Base-by-base conservation (phyloP, 2,329 filamentous ascomycete species). In the Zopfia rhizophila region DNA sequence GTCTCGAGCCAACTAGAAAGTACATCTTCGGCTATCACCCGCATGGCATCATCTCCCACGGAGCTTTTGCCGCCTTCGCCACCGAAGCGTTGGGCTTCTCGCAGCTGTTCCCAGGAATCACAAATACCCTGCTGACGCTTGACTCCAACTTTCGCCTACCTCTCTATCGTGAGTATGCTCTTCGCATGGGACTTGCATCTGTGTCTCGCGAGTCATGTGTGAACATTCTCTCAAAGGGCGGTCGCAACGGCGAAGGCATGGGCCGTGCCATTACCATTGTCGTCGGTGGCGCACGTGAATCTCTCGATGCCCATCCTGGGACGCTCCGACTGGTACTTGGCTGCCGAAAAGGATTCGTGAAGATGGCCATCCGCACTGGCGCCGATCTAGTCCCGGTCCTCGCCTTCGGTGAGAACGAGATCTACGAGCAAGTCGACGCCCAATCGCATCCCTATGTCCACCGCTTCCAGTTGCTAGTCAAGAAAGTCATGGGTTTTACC, bases 11-110 rank as follows among this genome's bases (percentile, higher is more conserved):
- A 0, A 91, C 88, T 1, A 82, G 91, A 53, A 96, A 96, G 73
- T 99, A 97, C 75, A 91, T 99, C 53, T 91, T 99, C 62, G 93
- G 93, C 31, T 97, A 97, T 71, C 94, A 97, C 63, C 94, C 94
- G 0, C 94, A 99, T 67, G 93, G 94, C 17, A 97, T 99, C 71
- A 97, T 99, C 64, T 94, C 89, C 4, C 91, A 97, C 61, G 94
- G 93, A n/a, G 93, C 92, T 0, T 97, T 93, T 75, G 90, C 86
- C 4, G 89, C 92, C 4, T 97, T 97, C 65, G 89, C 82, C 3
- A 97, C 93, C 0, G 92, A 97, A 61, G 91, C 91, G 0, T 80
- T 97, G 0, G 91, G 91, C 0, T 97, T 97, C 70, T 81, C 84
- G 0, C 84, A 89, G 44, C 84, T 96, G 51, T 99, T 97, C 63